Conservation (phyloP, 352 stramenopile species). For the Saprolegnia parasitica region DNA sequence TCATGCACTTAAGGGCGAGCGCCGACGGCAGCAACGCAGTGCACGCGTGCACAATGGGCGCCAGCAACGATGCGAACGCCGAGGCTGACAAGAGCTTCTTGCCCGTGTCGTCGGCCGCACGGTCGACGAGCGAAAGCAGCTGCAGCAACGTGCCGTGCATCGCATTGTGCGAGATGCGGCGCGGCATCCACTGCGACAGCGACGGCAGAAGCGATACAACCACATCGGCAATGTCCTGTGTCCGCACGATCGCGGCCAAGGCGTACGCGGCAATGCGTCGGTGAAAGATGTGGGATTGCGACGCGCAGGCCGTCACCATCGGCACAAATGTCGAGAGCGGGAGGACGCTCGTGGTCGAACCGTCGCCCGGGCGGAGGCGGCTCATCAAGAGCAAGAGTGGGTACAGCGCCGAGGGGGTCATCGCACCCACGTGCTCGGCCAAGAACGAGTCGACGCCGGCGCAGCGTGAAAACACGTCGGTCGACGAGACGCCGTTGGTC, state of each 20-base stretch:
- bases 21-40: background rate
- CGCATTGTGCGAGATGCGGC: conserved; percentile 24
- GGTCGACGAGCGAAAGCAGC: conserved; percentile 16
- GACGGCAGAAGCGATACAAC: conserved; percentile 37
- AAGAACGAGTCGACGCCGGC: conserved; percentile 61
- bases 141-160: conserved; percentile 30
- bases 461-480: conserved; percentile 78
- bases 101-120: background rate
- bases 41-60: background rate
- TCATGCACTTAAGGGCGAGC: background rate
- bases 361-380: conserved; percentile 59
- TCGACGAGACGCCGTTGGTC: conserved; percentile 52
- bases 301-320: conserved; percentile 60
- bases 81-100: background rate
- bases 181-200: conserved; percentile 43
- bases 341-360: conserved; percentile 35
- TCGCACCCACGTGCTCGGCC: conserved; percentile 44
- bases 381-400: conserved; percentile 76
- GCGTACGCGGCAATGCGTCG: conserved; percentile 76
- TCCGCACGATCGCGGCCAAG: conserved; percentile 59
- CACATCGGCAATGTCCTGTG: conserved; percentile 46
- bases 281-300: conserved; percentile 64
- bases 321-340: conserved; percentile 53
- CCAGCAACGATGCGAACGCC: background rate
- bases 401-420: conserved; percentile 57